These are phyloP conservation scores for Typha latifolia DNA, from an alignment of 176 grass and related monocot genomes.

Conservation along the genomic window DNA sequence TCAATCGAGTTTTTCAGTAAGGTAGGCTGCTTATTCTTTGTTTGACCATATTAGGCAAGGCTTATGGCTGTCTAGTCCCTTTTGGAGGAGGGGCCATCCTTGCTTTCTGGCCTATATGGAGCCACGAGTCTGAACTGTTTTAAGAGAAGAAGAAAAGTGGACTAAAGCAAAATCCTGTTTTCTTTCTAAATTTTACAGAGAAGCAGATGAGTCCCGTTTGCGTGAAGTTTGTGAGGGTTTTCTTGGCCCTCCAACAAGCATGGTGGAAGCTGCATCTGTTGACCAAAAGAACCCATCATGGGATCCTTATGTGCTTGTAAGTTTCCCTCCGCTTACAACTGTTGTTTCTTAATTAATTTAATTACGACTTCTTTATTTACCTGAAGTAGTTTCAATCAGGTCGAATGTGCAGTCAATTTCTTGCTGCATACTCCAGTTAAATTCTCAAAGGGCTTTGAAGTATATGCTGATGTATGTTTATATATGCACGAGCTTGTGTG, in stretches of 20 bases:
- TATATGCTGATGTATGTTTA: too few relatives aligned
- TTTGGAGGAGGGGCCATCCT: too few relatives aligned
- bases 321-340: not conserved
- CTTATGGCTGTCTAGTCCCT: too few relatives aligned
- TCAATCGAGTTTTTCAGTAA: too few relatives aligned
- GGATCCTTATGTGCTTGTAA: conserved; percentile 90
- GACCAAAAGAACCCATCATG: conserved; percentile 42
- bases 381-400: too few relatives aligned
- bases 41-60: too few relatives aligned
- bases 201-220: conserved; percentile 78
- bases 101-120: not conserved
- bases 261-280: conserved; percentile 26
- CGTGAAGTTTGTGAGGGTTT: conserved; percentile 88
- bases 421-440: too few relatives aligned
- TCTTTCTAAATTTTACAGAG: conserved; percentile 38
- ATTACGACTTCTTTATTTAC: not conserved
- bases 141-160: not conserved
- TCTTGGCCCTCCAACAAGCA: conserved; percentile 65
- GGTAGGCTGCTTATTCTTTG: too few relatives aligned
- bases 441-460: too few relatives aligned
- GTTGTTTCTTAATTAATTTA: not conserved
- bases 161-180: not conserved
- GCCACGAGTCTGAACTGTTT: not conserved
- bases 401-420: too few relatives aligned
- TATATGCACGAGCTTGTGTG: too few relatives aligned